Conservation (phyloP, 495 filamentous ascomycete genomes). For the Pyronema domesticum region DNA sequence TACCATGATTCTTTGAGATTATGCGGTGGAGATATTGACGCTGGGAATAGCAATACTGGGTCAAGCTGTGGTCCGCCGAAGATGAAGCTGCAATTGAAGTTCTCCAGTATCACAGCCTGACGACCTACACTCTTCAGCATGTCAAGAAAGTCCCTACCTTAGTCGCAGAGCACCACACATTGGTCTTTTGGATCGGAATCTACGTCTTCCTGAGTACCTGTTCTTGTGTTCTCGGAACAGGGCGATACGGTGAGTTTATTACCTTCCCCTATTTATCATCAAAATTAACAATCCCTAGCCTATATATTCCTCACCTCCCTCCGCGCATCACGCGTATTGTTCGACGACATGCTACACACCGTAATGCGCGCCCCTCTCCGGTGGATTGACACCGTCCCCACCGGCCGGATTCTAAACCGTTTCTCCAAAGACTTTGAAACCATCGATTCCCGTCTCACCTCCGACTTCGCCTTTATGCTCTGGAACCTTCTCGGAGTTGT, state of each 20-base stretch:
- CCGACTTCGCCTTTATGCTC: slow-evolving; percentile 38
- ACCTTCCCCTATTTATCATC: neutral
- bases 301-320: slow-evolving; percentile 42
- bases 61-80: slow-evolving; percentile 21
- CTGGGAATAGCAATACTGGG: slow-evolving; percentile 13
- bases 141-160: slow-evolving; percentile 4
- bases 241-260: slow-evolving; percentile 32
- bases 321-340: slow-evolving; percentile 45
- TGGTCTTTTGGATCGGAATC: slow-evolving; percentile 47
- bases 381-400: slow-evolving; percentile 68
- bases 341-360: slow-evolving; percentile 42
- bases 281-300: slow-evolving; percentile 6
- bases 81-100: neutral
- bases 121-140: slow-evolving; percentile 12
- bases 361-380: slow-evolving; percentile 46
- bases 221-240: slow-evolving; percentile 37
- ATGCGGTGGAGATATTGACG: neutral
- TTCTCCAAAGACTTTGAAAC: slow-evolving; percentile 63
- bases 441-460: slow-evolving; percentile 46
- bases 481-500: slow-evolving; percentile 35
- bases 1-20: neutral
- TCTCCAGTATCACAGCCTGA: slow-evolving; percentile 6
- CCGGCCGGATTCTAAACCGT: slow-evolving; percentile 61
- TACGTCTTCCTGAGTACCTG: slow-evolving; percentile 45
- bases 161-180: slow-evolving; percentile 15